Evolutionary conservation across 1,139 yeast genomes (phyloP), one percentile per base, ranked within the genome.

Genomic region (Candida tetrigidarum): DNA sequence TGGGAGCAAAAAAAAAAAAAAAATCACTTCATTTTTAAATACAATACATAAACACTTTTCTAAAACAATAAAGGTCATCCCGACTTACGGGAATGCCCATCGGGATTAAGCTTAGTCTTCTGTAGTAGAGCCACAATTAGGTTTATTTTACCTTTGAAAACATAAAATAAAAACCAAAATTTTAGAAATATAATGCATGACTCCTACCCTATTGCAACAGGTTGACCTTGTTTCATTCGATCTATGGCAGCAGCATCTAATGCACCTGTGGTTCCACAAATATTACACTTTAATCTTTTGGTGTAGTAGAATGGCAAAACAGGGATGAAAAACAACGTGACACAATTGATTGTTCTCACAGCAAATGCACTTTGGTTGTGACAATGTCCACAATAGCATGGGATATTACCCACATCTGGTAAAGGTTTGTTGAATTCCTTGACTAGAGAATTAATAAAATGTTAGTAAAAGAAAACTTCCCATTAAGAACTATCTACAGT

Each of bases 331-430:
- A 74, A 74, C 22, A 74, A 49, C 0, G 79, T 74, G n/a, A 74
- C 64, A 52, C 71, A 61, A 50, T 71, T 72, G 50, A 69, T 70
- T 15, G 76, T 63, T 42, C 74, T 62, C 8, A 69, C 62, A 0
- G 78, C 73, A 55, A 63, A 66, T 2, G 76, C 80, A 19, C 76
- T 65, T 46, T 71, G 75, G 53, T 74, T 74, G 52, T 74, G 79
- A 48, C 80, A 74, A 47, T 72, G 67, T 2, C 68, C 65, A 49
- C 76, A 71, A 45, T 66, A 66, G 43, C 72, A 66, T 10, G 58
- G 45, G 8, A 66, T 48, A 41, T 62, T 48, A 1, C 71, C 71
- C 10, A 66, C 52, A 41, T 63, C 69, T 5, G 50, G 44, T 28
- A 67, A 50, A 0, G 65, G 67, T 39, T 62, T 65, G 42, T 66